Evolutionary conservation across 305 asterid genomes (phyloP).

Genomic region (Fraxinus sp.): DNA sequence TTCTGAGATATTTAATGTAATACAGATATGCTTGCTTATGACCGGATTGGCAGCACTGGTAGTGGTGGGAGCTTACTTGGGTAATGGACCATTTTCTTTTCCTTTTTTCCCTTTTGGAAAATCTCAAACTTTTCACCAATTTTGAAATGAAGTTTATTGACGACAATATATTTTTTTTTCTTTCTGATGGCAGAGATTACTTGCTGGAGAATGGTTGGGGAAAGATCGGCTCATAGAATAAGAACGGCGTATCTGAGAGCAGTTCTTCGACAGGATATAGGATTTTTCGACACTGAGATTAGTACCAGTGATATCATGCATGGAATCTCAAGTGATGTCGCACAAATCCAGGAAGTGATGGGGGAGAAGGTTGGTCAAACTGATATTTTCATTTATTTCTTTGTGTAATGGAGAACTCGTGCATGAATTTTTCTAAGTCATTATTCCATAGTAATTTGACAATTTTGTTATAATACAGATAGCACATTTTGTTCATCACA

Average conservation of each 20-base stretch:
- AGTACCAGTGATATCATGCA: constrained; percentile 84
- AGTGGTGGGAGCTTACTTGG: constrained; percentile 74
- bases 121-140: neutral
- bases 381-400: neutral
- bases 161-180: neutral
- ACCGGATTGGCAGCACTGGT: constrained; percentile 67
- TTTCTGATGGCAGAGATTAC: constrained; percentile 57
- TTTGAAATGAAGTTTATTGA: neutral
- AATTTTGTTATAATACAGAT: constrained; percentile 46
- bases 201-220: constrained; percentile 87
- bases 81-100: constrained; percentile 31
- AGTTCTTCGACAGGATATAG: constrained; percentile 68
- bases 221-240: constrained; percentile 73
- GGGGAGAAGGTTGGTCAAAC: constrained; percentile 63
- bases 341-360: constrained; percentile 90
- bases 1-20: neutral
- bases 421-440: neutral
- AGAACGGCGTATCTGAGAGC: constrained; percentile 76
- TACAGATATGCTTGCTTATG: constrained; percentile 69
- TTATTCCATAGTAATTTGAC: neutral
- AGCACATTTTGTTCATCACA: constrained; percentile 80
- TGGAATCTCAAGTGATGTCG: constrained; percentile 87
- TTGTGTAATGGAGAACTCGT: neutral
- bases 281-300: constrained; percentile 69
- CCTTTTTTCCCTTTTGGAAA: neutral